Evolutionary conservation across 2,329 filamentous ascomycete genomes (phyloP), one percentile per base, ranked within the genome.

Genomic region (Hymenoscyphus linearis): DNA sequence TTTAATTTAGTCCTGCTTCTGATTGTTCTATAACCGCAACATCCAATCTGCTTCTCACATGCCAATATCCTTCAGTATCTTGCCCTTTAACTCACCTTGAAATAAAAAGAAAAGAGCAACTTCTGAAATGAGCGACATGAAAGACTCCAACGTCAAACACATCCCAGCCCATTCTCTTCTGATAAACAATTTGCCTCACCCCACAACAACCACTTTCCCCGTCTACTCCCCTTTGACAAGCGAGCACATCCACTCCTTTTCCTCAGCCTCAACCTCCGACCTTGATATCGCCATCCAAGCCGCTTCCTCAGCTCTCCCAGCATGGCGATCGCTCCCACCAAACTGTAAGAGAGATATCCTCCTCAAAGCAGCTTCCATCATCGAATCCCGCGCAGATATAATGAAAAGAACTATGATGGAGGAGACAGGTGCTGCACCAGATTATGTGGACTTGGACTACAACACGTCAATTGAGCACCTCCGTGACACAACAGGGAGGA

Each of bases 261-360:
- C 81, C 36, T 84, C 82, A 36, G 84, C 85, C 2, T 76, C 81
- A 40, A 82, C 82, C 54, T 74, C 77, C 2, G 78, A 83, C 65
- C 86, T 86, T 31, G 74, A 82, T 18, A 74, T 77, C 10, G 82
- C 86, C 10, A 74, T 80, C 58, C 67, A 73, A 27, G 75, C 79
- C 5, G 89, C 90, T 0, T 78, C 85, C n/a, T 77, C 79, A 14
- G 90, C 91, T 1, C 87, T 90, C 74, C 82, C 81, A 52, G 75
- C 80, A 62, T 96, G 91, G 91, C 80, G 82, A 52, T 82, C 82
- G 65, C 82, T 82, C 2, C 85, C 83, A 53, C 82, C 86, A 1
- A 70, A 77, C 26, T 71, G 79, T 26, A 87, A 89, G 44, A 85
- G 89, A 37, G 83, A 88, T 65, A 85, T 96, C 65, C 80, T 96